Conservation (phyloP, 257 asterid species). For the Voacanga thouarsii region DNA sequence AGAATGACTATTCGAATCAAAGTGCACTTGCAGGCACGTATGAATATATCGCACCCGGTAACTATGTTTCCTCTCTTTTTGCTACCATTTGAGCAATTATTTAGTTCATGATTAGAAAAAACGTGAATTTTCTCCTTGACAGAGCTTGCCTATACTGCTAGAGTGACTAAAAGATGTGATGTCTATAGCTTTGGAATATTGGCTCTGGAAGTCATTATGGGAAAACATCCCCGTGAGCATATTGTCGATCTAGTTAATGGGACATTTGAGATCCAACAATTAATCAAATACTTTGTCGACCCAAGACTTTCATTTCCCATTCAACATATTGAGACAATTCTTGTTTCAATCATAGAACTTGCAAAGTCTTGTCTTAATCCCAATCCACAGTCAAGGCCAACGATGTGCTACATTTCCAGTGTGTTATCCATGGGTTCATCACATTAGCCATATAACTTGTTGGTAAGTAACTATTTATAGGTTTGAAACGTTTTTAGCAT, state of each 20-base stretch:
- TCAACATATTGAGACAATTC: constrained; percentile 9
- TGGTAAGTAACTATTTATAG: too few species aligned
- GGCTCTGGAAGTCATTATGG: constrained; percentile 29
- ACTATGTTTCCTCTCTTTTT: not conserved
- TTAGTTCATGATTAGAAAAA: too few species aligned
- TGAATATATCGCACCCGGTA: constrained; percentile 1
- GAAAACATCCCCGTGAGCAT: constrained; percentile 27
- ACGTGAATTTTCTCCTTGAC: not conserved
- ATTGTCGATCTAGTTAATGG: not conserved
- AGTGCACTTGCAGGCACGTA: constrained; percentile 16
- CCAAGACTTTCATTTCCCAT: constrained; percentile 12
- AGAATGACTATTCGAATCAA: too few species aligned
- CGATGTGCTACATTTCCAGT: constrained; percentile 23
- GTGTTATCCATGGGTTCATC: too few species aligned
- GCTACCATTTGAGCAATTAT: too few species aligned
- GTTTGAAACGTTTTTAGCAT: too few species aligned
- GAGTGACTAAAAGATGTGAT: not conserved
- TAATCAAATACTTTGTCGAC: constrained; percentile 18
- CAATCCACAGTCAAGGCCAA: constrained; percentile 31
- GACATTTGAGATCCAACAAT: too few species aligned
- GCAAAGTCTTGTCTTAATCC: constrained; percentile 24
- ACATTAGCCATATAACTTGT: too few species aligned
- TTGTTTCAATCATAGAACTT: constrained; percentile 4
- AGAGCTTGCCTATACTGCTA: constrained; percentile 27
- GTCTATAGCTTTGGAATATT: constrained; percentile 37